Evolutionary conservation across 2,329 filamentous ascomycete genomes (phyloP).

Genomic region (Xylariales sp.): DNA sequence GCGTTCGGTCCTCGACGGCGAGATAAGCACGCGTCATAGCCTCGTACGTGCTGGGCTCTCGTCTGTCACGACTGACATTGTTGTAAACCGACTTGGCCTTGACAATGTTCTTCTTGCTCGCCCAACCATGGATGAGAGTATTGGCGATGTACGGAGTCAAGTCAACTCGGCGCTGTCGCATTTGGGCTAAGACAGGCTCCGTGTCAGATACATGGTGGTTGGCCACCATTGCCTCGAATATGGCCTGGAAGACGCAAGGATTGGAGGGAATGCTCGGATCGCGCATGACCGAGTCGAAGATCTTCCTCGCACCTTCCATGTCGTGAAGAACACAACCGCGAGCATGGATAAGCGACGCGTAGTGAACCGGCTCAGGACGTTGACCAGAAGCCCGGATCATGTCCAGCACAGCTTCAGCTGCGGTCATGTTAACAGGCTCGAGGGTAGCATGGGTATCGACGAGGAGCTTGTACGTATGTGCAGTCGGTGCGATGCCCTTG

Average conservation of each 20-base stretch:
- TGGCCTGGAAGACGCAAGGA: slow-evolving; percentile 87
- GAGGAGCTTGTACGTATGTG: slow-evolving; percentile 95
- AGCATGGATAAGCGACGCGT: slow-evolving; percentile 91
- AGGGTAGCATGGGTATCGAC: slow-evolving; percentile 94
- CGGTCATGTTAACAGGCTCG: slow-evolving; percentile 82
- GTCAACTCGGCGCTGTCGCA: slow-evolving; percentile 69
- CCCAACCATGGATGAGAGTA: slow-evolving; percentile 96
- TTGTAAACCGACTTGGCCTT: slow-evolving; percentile 78
- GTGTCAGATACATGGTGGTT: slow-evolving; percentile 81
- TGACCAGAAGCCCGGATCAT: slow-evolving; percentile 71
- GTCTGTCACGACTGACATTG: slow-evolving; percentile 68
- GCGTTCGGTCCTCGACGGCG: slow-evolving; percentile 71
- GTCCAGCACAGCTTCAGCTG: slow-evolving; percentile 78
- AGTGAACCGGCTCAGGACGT: slow-evolving; percentile 86
- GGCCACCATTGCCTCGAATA: slow-evolving; percentile 96
- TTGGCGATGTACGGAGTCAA: slow-evolving; percentile 98
- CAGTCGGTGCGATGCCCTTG: slow-evolving; percentile 82
- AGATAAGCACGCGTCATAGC: slow-evolving; percentile 95
- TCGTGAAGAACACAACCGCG: slow-evolving; percentile 93
- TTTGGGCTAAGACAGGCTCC: slow-evolving; percentile 67
- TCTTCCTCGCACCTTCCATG: slow-evolving; percentile 71
- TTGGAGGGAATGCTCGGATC: slow-evolving; percentile 65
- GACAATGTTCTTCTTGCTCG: slow-evolving; percentile 71
- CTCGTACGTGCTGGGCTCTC: slow-evolving; percentile 97
- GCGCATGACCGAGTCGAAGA: slow-evolving; percentile 77